Base-by-base conservation (phyloP, 2,329 filamentous ascomycete genomes). In the Claviceps spartinae region DNA sequence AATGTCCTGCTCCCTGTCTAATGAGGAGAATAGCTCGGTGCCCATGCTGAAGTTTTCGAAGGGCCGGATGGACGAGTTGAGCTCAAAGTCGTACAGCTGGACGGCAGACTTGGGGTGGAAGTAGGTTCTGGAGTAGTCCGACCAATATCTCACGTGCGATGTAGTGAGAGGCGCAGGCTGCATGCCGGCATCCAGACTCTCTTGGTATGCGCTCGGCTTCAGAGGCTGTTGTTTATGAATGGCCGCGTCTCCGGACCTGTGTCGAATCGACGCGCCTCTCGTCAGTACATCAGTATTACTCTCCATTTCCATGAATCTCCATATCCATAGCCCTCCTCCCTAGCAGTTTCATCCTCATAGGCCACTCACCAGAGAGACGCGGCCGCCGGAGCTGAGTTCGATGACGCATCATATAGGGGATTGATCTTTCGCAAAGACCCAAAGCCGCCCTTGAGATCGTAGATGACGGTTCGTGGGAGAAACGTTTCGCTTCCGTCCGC, bases 361-460 rank as follows among this genome's bases (percentile, higher is more conserved):
- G 13, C 8, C n/a, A 51, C 62, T 59, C 52, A 69, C 69, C 69
- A 72, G 6, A 71, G 53, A 5, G 63, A 60, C 34, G 55, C 53
- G 18, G 60, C 56, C 41, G 65, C 59, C 34, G 66, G 61, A 7
- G 69, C 65, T 5, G 52, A 46, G 6, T 47, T 45, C 1, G 50
- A 37, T 20, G 67, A 59, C 53, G 69, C 66, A 54, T 90, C 85
- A 62, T 97, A 97, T 2, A 98, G 74, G 2, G 88, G 84, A 67
- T 95, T 96, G 57, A 90, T 83, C 69, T 90, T 89, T 59, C 83
- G 80, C 59, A 98, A 70, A 6, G 88, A 86, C 5, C 93, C 93
- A 68, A 97, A 97, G 0, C 86, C 88, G 34, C 88, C 88, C 66
- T 97, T 97, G 37, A 97, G 75, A 63, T 98, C 93, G 66, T 98